Percentiles rank a stretch among this genome's conserved stretches.
Conservation (phyloP, 352 stramenopile genomes). For the Globisporangium emineosum region DNA sequence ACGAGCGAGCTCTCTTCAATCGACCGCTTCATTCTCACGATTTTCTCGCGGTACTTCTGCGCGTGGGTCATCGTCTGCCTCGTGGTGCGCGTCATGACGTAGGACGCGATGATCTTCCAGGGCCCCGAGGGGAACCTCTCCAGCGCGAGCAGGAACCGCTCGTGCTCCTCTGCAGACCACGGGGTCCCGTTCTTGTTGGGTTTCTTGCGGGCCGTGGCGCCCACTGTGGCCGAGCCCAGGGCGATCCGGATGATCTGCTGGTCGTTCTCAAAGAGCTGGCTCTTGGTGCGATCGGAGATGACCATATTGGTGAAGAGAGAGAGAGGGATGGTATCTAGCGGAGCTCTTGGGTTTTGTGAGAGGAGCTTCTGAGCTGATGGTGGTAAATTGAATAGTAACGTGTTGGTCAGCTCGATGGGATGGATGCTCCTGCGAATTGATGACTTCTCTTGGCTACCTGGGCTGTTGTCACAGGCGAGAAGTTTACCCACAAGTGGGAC, state of each 20-base stretch:
- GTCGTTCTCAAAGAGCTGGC: not conserved
- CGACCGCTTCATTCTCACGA: not conserved
- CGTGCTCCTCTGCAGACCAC: not conserved
- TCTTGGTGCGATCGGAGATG: not conserved
- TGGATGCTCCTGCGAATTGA: not conserved
- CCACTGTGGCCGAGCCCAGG: not conserved
- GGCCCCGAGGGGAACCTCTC: not conserved
- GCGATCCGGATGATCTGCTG: not conserved
- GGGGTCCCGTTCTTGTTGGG: not conserved
- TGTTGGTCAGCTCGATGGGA: not conserved
- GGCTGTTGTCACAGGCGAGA: not conserved
- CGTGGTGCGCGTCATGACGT: constrained; percentile 23
- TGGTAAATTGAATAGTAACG: not conserved
- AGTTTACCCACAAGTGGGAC: not conserved
- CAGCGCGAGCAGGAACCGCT: not conserved
- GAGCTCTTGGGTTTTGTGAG: not conserved
- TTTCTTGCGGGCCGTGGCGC: not conserved
- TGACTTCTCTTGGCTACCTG: not conserved
- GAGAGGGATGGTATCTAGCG: no score
- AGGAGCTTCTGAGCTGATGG: not conserved
- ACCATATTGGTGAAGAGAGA: not conserved
- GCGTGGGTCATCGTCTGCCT: constrained; percentile 40
- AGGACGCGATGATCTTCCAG: not conserved
- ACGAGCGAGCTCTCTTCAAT: not conserved
- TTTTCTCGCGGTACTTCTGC: constrained; percentile 35